phyloP scores from a whole-genome alignment of 352 stramenopile species.

The Elongisporangium anandrum region DNA sequence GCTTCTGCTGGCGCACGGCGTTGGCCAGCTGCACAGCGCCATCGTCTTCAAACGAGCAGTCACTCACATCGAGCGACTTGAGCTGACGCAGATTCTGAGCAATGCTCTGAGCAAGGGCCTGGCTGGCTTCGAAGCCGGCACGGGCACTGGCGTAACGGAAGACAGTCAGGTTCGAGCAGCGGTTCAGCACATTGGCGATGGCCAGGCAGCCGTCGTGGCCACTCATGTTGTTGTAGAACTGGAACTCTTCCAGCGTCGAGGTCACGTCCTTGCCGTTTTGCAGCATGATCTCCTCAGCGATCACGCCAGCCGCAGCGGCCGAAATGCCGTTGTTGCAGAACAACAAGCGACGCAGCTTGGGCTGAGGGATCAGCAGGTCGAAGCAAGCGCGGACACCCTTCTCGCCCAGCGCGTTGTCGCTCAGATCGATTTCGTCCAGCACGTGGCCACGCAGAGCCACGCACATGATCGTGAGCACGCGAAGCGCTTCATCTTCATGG shows the following conservation, averaged over 20 bases:
- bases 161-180: slow-evolving; percentile 39
- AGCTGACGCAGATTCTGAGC: slow-evolving; percentile 42
- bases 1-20: slow-evolving; percentile 57
- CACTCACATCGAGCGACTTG: slow-evolving; percentile 87
- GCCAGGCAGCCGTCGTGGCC: slow-evolving; percentile 62
- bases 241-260: slow-evolving; percentile 65
- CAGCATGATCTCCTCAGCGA: slow-evolving; percentile 65
- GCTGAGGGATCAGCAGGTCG: slow-evolving; percentile 63
- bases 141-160: slow-evolving; percentile 72
- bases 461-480: slow-evolving; percentile 83
- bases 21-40: slow-evolving; percentile 64
- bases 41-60: slow-evolving; percentile 88
- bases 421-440: slow-evolving; percentile 85
- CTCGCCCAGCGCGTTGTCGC: slow-evolving; percentile 73
- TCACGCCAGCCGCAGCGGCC: slow-evolving; percentile 49
- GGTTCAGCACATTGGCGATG: slow-evolving; percentile 45
- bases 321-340: slow-evolving; percentile 85
- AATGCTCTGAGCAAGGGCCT: slow-evolving; percentile 41
- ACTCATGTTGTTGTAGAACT: slow-evolving; percentile 89
- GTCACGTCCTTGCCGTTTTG: slow-evolving; percentile 36
- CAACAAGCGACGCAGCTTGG: slow-evolving; percentile 44
- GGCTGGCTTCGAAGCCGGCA: slow-evolving; percentile 47
- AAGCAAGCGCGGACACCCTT: slow-evolving; percentile 78
- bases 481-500: slow-evolving; percentile 86
- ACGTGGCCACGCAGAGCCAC: slow-evolving; percentile 63